Evolutionary conservation across 2,329 filamentous ascomycete species (phyloP).

Genomic region (Pseudonectria foliicola): DNA sequence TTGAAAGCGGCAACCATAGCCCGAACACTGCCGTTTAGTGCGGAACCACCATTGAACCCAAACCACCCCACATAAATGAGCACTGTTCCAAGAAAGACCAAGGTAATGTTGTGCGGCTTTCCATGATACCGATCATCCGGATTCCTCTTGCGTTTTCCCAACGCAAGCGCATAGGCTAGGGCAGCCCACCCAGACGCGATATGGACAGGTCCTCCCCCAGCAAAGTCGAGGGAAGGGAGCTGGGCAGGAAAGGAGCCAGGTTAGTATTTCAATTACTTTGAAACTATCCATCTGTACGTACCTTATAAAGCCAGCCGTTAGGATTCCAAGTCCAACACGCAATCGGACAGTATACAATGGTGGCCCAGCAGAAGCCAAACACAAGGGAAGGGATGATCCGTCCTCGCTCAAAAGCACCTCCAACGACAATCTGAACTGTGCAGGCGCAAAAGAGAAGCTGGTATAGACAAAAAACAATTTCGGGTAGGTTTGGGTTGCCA

Average conservation of each 20-base stretch:
- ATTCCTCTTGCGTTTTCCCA: slow-evolving; percentile 48
- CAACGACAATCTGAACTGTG: slow-evolving; percentile 32
- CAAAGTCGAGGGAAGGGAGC: slow-evolving; percentile 43
- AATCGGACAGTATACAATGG: slow-evolving; percentile 52
- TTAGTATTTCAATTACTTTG: neutral
- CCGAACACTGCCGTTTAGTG: slow-evolving; percentile 43
- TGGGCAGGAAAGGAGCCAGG: neutral
- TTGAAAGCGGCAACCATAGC: slow-evolving; percentile 49
- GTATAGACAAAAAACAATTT: slow-evolving; percentile 28
- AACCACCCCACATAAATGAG: slow-evolving; percentile 59
- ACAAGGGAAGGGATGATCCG: slow-evolving; percentile 43
- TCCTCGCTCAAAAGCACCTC: slow-evolving; percentile 30
- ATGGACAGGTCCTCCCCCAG: slow-evolving; percentile 56
- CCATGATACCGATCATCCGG: slow-evolving; percentile 34
- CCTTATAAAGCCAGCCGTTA: slow-evolving; percentile 56
- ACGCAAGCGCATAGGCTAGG: slow-evolving; percentile 54
- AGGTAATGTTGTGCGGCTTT: slow-evolving; percentile 54
- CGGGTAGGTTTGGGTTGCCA: slow-evolving; percentile 27
- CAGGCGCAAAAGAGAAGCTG: slow-evolving; percentile 10
- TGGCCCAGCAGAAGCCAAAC: slow-evolving; percentile 57
- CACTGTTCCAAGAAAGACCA: slow-evolving; percentile 56
- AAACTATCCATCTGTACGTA: slow-evolving; percentile 31
- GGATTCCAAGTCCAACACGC: slow-evolving; percentile 61
- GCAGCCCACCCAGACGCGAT: slow-evolving; percentile 55
- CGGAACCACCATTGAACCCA: slow-evolving; percentile 43